Percentiles rank a stretch among this genome's conserved stretches.
Conservation (phyloP, 371 early-diverging fungal species). For the Circinella umbellata region DNA sequence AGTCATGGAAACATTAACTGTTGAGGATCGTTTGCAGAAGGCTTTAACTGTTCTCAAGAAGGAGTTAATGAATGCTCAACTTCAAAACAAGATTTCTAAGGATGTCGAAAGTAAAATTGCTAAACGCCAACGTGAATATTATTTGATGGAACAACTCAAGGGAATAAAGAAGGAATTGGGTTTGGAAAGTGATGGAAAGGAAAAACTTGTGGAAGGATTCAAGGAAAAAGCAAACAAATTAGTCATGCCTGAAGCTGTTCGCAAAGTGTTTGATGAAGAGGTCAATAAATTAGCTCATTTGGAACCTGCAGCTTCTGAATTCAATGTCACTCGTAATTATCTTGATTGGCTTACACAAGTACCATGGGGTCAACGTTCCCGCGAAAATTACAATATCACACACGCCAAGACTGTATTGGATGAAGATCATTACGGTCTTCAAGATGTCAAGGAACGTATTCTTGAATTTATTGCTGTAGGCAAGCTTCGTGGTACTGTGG, state of each 20-base stretch:
- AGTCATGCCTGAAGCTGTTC: conserved; percentile 88
- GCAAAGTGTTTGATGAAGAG: conserved; percentile 97
- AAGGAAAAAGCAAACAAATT: conserved; percentile 81
- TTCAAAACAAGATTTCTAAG: conserved; percentile 94
- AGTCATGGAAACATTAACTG: conserved; percentile 85
- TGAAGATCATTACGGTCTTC: conserved; percentile 98
- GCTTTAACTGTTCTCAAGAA: conserved; percentile 92
- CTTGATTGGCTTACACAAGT: conserved; percentile 97
- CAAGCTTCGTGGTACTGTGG: conserved; percentile 90
- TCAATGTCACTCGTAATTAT: conserved; percentile 96
- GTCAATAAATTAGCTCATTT: conserved; percentile 89
- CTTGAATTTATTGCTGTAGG: conserved; percentile 99
- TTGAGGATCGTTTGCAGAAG: conserved; percentile 93
- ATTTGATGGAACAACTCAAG: conserved; percentile 97
- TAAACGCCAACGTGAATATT: conserved; percentile 95
- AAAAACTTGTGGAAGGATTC: conserved; percentile 93
- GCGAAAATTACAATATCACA: conserved; percentile 88
- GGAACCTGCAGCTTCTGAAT: conserved; percentile 96
- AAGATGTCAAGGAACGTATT: conserved; percentile 98
- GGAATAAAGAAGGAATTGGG: conserved; percentile 98
- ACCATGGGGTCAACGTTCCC: conserved; percentile 92
- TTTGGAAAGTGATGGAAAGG: conserved; percentile 95
- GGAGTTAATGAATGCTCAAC: conserved; percentile 94
- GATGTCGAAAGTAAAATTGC: conserved; percentile 97
- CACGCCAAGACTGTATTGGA: conserved; percentile 88